A percentile compares a stretch with the other conserved stretches of the same genome.
Conservation (phyloP, 805 yeast genomes). For the Metschnikowia cubensis region DNA sequence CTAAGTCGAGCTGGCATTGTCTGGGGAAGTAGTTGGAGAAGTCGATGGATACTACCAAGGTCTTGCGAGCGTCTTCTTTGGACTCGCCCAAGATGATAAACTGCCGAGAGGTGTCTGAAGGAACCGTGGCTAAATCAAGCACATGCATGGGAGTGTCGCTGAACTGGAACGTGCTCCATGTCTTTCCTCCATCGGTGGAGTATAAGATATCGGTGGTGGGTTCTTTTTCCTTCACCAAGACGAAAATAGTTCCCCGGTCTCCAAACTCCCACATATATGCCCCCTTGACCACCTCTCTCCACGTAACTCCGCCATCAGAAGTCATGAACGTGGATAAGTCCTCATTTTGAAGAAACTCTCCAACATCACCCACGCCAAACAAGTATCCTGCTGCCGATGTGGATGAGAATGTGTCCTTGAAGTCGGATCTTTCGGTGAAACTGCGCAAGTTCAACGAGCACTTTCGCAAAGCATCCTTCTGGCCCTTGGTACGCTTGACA, state of each 20-base stretch:
- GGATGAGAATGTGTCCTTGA: slow-evolving; percentile 82
- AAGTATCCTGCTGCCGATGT: slow-evolving; percentile 85
- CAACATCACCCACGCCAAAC: slow-evolving; percentile 94
- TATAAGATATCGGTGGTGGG: slow-evolving; percentile 57
- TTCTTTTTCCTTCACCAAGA: slow-evolving; percentile 58
- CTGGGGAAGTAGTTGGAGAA: slow-evolving; percentile 33
- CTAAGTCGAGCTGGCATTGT: slow-evolving; percentile 43
- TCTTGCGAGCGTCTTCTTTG: slow-evolving; percentile 34
- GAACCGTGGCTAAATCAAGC: slow-evolving; percentile 80
- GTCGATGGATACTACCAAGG: slow-evolving; percentile 41
- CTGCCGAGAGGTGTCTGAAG: slow-evolving; percentile 81
- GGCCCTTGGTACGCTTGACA: slow-evolving; percentile 21
- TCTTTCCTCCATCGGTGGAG: slow-evolving; percentile 74
- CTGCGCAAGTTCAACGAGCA: slow-evolving; percentile 89
- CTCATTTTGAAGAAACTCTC: slow-evolving; percentile 48
- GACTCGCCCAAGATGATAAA: slow-evolving; percentile 54
- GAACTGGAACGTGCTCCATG: slow-evolving; percentile 70
- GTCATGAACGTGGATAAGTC: slow-evolving; percentile 72
- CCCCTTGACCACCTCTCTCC: slow-evolving; percentile 77
- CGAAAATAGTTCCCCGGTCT: slow-evolving; percentile 86
- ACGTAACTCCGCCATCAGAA: slow-evolving; percentile 85
- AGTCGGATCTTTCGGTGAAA: slow-evolving; percentile 79
- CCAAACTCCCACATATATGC: slow-evolving; percentile 92
- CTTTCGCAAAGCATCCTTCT: slow-evolving; percentile 40
- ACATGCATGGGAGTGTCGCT: slow-evolving; percentile 52